Conservation (phyloP, 2,329 filamentous ascomycete species). For the Aspergillus caelatus region DNA sequence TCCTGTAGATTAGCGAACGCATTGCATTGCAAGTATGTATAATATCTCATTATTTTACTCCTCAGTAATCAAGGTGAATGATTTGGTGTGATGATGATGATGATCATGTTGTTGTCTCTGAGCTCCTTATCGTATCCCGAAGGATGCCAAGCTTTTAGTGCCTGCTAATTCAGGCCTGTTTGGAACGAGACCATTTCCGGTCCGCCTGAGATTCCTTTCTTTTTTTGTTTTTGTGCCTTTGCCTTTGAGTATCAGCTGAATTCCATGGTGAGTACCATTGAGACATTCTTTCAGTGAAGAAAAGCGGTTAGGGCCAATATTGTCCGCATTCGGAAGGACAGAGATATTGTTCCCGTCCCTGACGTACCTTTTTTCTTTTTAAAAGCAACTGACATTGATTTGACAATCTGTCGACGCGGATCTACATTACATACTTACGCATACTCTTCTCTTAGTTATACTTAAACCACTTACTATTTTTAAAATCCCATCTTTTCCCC, state of each 20-base stretch:
- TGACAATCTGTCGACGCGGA: neutral
- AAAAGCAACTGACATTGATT: neutral
- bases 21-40: constrained; percentile 7
- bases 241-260: neutral
- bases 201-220: neutral
- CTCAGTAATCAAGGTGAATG: neutral
- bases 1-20: constrained; percentile 9
- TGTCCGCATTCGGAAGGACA: neutral
- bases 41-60: neutral
- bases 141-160: neutral
- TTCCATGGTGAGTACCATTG: neutral
- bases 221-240: neutral
- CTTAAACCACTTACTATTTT: neutral
- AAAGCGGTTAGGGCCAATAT: neutral
- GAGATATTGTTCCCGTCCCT: neutral
- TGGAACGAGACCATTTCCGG: neutral
- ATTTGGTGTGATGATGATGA: neutral
- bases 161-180: neutral
- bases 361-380: neutral
- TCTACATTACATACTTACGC: neutral
- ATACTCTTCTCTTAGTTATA: neutral
- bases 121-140: neutral
- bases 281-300: neutral
- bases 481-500: neutral
- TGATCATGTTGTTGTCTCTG: no score